phyloP scores from a whole-genome alignment of 805 yeast species.

The Metschnikowia arizonensis region DNA sequence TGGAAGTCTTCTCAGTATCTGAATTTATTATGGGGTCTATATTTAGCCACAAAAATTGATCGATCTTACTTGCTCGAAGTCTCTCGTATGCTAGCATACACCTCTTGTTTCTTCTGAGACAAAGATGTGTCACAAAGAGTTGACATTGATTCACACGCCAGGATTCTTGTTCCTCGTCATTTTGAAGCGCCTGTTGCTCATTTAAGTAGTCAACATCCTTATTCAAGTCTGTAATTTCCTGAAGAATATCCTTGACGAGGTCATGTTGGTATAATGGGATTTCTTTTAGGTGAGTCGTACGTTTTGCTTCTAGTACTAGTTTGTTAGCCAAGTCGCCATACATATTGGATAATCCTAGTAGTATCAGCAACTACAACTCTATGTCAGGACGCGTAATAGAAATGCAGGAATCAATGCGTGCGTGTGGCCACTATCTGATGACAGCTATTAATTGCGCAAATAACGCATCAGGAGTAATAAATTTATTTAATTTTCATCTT shows the following conservation, averaged over 20 bases:
- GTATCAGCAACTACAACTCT: not conserved
- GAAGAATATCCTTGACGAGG: conserved; percentile 59
- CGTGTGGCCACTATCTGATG: not conserved
- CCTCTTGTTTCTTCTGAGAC: conserved; percentile 84
- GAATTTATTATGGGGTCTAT: conserved; percentile 41
- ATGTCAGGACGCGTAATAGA: not conserved
- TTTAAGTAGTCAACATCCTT: conserved; percentile 50
- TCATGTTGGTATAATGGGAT: conserved; percentile 73
- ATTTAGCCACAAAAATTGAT: conserved; percentile 68
- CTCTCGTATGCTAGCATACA: conserved; percentile 82
- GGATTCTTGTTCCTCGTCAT: conserved; percentile 29
- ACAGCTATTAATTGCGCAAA: not conserved
- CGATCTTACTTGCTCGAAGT: conserved; percentile 64
- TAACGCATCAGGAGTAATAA: not conserved
- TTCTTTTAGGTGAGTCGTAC: conserved; percentile 61
- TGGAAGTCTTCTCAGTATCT: conserved; percentile 3
- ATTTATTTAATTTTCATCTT: not conserved
- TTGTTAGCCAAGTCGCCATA: conserved; percentile 86
- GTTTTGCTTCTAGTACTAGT: conserved; percentile 78
- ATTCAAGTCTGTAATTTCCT: conserved; percentile 66
- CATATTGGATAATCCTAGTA: conserved; percentile 43
- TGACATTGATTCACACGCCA: conserved; percentile 57
- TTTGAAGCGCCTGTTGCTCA: conserved; percentile 24
- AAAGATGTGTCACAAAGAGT: conserved; percentile 63
- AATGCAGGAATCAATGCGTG: not conserved